Evolutionary conservation across 2,329 filamentous ascomycete genomes (phyloP).

Genomic region (Cordyceps cicadae): DNA sequence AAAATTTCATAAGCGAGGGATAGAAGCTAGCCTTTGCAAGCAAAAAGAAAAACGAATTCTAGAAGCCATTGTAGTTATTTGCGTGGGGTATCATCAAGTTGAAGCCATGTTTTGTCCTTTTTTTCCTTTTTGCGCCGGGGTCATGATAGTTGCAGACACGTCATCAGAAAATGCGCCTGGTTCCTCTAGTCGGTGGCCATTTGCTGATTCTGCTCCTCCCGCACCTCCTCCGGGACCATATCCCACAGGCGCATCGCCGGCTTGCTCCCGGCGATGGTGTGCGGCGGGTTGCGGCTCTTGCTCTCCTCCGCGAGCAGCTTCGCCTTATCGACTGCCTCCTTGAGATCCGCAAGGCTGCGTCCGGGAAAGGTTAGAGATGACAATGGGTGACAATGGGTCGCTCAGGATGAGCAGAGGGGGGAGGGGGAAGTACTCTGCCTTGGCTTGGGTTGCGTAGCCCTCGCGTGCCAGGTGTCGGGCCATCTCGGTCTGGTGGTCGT

Average conservation of each 20-base stretch:
- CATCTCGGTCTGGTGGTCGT: slow-evolving; percentile 87
- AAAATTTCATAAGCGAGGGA: not conserved
- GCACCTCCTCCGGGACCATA: slow-evolving; percentile 24
- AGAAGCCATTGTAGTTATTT: not conserved
- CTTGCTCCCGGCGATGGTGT: slow-evolving; percentile 18
- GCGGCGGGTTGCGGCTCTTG: slow-evolving; percentile 26
- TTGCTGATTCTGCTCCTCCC: slow-evolving; percentile 27
- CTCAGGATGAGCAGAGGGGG: too few species aligned
- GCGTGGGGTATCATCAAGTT: slow-evolving; percentile 5
- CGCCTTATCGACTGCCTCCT: slow-evolving; percentile 29
- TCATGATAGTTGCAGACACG: not conserved
- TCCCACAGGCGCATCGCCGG: slow-evolving; percentile 27
- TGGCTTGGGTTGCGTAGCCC: slow-evolving; percentile 68
- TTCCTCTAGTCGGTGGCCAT: slow-evolving; percentile 32
- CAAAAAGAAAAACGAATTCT: not conserved
- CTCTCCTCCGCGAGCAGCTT: slow-evolving; percentile 29
- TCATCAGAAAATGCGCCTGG: not conserved
- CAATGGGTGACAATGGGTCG: slow-evolving; percentile 5
- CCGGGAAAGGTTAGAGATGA: not conserved
- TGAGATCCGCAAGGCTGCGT: slow-evolving; percentile 24
- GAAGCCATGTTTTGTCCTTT: not conserved
- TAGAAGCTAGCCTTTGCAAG: not conserved
- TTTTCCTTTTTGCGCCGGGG: not conserved
- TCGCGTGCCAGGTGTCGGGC: slow-evolving; percentile 66
- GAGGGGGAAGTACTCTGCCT: slow-evolving; percentile 46